Evolutionary conservation across 1,284 basidiomycete genomes (phyloP), one percentile per base, ranked within the genome.

Genomic region (Ganoderma multipileum): DNA sequence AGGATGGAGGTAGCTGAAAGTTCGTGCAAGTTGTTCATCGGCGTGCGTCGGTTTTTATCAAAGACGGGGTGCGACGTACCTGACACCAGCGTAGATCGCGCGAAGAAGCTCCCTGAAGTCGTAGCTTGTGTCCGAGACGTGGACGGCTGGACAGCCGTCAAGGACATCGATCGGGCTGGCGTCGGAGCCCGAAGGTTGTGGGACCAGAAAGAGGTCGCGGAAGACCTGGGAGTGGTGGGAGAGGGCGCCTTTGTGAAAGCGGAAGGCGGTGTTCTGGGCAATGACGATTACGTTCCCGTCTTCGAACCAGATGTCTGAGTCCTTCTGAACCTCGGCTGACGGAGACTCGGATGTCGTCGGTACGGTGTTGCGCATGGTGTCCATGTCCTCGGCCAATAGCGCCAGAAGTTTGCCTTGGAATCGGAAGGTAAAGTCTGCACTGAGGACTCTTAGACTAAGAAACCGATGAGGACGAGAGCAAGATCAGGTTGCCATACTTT

Each of bases 51-150:
- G 28, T 30, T n/a, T 50, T 9, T 28, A 20, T 50, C 6, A 20
- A 20, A 44, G 44, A 63, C 18, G 42, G 30, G 18, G 26, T 2
- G 44, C 12, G 16, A 23, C 62, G 30, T 18, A 63, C 62, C 28
- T 55, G 4, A 30, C 33, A 9, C 63, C 63, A 26, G 57, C 64
- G 44, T 66, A 65, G 1, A 66, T 44, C 14, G 41, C 61, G 5
- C 58, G 63, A 11, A 69, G 50, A 16, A 69, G 41, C 20, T 69
- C 42, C 28, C 26, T 14, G 52, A 66, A 55, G 38, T 69, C 68
- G 20, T 66, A 47, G 20, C 16, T 18, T 0, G 64, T 62, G 44
- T 69, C 68, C 14, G 57, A 28, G 6, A 64, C 23, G 30, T 58
- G 57, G 23, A 69, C 65, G 5, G 55, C 58, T 2, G 61, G 65